Evolutionary conservation across 2,329 filamentous ascomycete genomes (phyloP).

Genomic region (Ophiocordyceps camponoti-rufipedis): DNA sequence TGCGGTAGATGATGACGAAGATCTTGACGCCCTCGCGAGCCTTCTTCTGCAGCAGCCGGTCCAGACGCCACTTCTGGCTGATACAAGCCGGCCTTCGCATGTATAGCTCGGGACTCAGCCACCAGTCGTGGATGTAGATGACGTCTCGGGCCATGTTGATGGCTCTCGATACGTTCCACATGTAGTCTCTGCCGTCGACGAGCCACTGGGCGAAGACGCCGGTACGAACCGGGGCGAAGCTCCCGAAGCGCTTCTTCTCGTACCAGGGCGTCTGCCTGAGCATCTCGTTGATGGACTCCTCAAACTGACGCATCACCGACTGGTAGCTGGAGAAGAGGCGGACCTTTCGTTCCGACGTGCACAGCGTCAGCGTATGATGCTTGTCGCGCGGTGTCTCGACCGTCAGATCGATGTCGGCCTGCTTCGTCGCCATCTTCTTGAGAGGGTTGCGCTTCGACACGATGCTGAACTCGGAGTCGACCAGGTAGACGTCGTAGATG

Average conservation of each 20-base stretch:
- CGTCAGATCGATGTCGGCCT: constrained; percentile 22
- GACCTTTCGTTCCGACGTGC: constrained; percentile 81
- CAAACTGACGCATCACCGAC: constrained; percentile 75
- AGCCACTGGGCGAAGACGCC: constrained; percentile 90
- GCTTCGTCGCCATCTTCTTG: constrained; percentile 35
- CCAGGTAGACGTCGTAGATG: constrained; percentile 96
- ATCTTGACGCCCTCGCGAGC: constrained; percentile 91
- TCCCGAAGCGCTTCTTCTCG: constrained; percentile 69
- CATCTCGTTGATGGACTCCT: constrained; percentile 84
- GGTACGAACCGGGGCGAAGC: constrained; percentile 77
- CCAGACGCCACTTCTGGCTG: constrained; percentile 93
- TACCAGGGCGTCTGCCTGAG: constrained; percentile 67
- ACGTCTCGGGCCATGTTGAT: constrained; percentile 96
- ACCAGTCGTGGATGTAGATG: constrained; percentile 99
- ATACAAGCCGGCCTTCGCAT: constrained; percentile 86
- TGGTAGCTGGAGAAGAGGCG: constrained; percentile 86
- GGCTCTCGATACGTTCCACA: constrained; percentile 97
- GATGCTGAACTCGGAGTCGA: constrained; percentile 74
- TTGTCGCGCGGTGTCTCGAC: constrained; percentile 24
- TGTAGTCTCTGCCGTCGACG: constrained; percentile 91
- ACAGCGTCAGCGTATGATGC: constrained; percentile 75
- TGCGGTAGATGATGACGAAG: constrained; percentile 94
- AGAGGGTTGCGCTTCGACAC: constrained; percentile 50
- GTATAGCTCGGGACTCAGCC: constrained; percentile 91
- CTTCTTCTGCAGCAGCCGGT: constrained; percentile 82